Conservation (phyloP, 495 filamentous ascomycete genomes). For the Penicillium subrubescens region DNA sequence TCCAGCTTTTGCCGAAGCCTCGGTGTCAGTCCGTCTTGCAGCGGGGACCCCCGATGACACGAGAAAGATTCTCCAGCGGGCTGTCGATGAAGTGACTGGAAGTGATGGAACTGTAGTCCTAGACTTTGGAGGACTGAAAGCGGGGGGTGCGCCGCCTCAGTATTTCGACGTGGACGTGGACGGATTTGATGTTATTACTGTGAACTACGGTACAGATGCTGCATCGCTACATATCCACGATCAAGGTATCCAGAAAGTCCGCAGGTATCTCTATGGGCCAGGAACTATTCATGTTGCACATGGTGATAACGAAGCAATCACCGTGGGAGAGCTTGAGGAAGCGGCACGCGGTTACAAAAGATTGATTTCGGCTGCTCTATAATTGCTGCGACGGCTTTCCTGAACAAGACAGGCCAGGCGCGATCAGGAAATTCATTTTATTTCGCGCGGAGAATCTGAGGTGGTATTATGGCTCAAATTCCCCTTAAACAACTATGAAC, state of each 20-base stretch:
- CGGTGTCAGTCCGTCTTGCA: constrained; percentile 69
- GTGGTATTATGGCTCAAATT: not conserved
- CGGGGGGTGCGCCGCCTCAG: constrained; percentile 70
- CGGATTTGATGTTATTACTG: not conserved
- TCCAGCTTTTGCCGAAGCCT: constrained; percentile 64
- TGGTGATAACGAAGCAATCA: constrained; percentile 71
- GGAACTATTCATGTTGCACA: constrained; percentile 79
- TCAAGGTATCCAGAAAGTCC: constrained; percentile 61
- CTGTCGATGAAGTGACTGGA: not conserved
- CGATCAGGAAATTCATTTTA: not conserved
- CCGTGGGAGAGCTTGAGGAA: constrained; percentile 60
- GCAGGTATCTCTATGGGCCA: constrained; percentile 75
- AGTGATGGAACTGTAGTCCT: not conserved
- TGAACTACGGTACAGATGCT: not conserved
- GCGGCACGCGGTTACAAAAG: constrained; percentile 66
- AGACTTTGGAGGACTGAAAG: constrained; percentile 21
- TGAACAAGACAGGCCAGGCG: not conserved
- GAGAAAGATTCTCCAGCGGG: not conserved
- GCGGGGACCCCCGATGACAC: constrained; percentile 53
- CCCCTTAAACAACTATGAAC: not conserved
- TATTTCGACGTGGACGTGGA: constrained; percentile 67
- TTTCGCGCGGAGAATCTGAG: not conserved
- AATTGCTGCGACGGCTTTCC: not conserved
- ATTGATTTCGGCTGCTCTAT: not conserved
- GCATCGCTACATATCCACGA: not conserved